Evolutionary conservation across 2,329 filamentous ascomycete genomes (phyloP).

Genomic region (Cercospora nicotianae): DNA sequence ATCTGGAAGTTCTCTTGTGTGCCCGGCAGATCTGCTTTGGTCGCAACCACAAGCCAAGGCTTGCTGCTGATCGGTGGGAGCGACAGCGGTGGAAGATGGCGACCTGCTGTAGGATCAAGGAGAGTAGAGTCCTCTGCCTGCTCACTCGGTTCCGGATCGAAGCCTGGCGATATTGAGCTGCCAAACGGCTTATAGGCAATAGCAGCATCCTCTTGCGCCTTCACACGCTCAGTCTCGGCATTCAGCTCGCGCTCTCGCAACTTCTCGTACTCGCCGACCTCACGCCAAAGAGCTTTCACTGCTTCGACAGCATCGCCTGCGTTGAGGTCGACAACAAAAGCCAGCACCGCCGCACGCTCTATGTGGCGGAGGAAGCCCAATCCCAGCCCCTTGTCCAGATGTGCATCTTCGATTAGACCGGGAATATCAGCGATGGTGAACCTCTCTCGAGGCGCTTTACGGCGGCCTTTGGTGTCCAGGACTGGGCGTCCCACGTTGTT

Average conservation of each 20-base stretch:
- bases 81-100: conserved; percentile 48
- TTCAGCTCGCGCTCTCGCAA: conserved; percentile 71
- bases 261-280: conserved; percentile 85
- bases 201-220: conserved; percentile 45
- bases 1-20: conserved; percentile 75
- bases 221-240: conserved; percentile 59
- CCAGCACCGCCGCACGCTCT: conserved; percentile 86
- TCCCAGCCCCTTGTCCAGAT: conserved; percentile 86
- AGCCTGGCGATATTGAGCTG: conserved; percentile 40
- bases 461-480: conserved; percentile 48
- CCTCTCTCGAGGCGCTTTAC: conserved; percentile 64
- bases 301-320: conserved; percentile 76
- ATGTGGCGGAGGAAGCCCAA: conserved; percentile 92
- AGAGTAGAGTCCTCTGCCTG: conserved; percentile 27
- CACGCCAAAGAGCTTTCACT: conserved; percentile 80
- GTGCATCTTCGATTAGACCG: conserved; percentile 86
- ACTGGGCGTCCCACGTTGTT: conserved; percentile 74
- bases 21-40: conserved; percentile 79
- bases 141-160: conserved; percentile 23
- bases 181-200: conserved; percentile 50
- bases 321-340: conserved; percentile 86
- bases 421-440: conserved; percentile 97
- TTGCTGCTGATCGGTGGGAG: conserved; percentile 82
- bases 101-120: conserved; percentile 29
- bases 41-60: conserved; percentile 94